Conservation (phyloP, 768 basidiomycete genomes). For the Pleurotus tuoliensis region DNA sequence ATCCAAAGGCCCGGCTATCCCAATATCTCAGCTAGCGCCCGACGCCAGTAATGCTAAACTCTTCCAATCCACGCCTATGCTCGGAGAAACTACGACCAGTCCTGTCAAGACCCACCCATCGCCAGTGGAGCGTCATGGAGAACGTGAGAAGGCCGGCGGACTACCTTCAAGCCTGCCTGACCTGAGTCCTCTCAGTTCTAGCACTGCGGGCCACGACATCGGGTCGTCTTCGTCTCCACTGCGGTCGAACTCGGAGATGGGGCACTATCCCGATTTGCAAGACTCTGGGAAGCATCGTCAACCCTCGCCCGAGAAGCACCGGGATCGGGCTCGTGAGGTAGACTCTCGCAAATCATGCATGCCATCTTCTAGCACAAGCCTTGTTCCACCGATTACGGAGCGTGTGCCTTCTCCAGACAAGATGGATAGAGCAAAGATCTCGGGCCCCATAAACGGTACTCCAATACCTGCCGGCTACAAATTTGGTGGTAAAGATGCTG, state of each 20-base stretch:
- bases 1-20: slow-evolving; percentile 47
- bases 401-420: slow-evolving; percentile 50
- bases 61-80: slow-evolving; percentile 38
- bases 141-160: slow-evolving; percentile 24
- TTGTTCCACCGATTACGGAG: slow-evolving; percentile 36
- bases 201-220: slow-evolving; percentile 14
- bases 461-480: slow-evolving; percentile 89
- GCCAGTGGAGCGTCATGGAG: slow-evolving; percentile 28
- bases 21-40: slow-evolving; percentile 50
- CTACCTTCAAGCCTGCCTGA: slow-evolving; percentile 44
- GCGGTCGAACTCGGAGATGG: slow-evolving; percentile 78
- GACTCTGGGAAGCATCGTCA: slow-evolving; percentile 41
- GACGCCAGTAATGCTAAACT: slow-evolving; percentile 58
- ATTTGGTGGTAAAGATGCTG: slow-evolving; percentile 75
- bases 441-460: slow-evolving; percentile 79
- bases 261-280: slow-evolving; percentile 69
- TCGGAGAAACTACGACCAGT: slow-evolving; percentile 30
- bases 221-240: slow-evolving; percentile 35
- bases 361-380: neutral
- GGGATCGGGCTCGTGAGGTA: slow-evolving; percentile 1
- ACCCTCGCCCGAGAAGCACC: slow-evolving; percentile 32
- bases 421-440: slow-evolving; percentile 76
- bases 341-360: neutral
- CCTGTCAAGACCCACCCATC: slow-evolving; percentile 54
- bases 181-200: slow-evolving; percentile 60